These are phyloP conservation scores for Hirschioporus abietinus DNA, from an alignment of 768 basidiomycete species.

Conservation along the genomic window DNA sequence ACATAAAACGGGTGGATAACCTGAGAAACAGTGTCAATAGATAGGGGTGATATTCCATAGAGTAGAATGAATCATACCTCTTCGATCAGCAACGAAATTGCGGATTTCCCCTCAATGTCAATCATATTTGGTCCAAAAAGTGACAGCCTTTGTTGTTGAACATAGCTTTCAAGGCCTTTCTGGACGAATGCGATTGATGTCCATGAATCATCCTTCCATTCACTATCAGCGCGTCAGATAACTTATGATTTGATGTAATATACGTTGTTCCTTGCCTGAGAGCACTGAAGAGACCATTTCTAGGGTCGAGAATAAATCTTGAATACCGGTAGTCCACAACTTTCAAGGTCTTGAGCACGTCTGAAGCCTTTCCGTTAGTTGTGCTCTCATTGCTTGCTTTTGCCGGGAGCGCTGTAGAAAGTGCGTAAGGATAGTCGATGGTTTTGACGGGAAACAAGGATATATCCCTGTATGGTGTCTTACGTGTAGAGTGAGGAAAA, in stretches of 20 bases:
- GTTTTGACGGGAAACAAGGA: slow-evolving; percentile 66
- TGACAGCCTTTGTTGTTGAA: slow-evolving; percentile 57
- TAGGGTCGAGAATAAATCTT: slow-evolving; percentile 81
- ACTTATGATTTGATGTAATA: neutral
- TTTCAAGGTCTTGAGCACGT: slow-evolving; percentile 47
- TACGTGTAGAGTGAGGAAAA: slow-evolving; percentile 20
- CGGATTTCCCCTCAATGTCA: slow-evolving; percentile 85
- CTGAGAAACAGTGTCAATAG: slow-evolving; percentile 28
- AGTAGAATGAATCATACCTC: slow-evolving; percentile 51
- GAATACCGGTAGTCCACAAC: slow-evolving; percentile 91
- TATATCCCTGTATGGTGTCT: slow-evolving; percentile 85
- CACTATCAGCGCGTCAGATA: slow-evolving; percentile 37
- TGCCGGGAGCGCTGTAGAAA: slow-evolving; percentile 73
- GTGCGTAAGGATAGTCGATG: slow-evolving; percentile 68
- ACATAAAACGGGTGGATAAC: slow-evolving; percentile 98
- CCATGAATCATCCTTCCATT: slow-evolving; percentile 88
- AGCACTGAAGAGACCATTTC: slow-evolving; percentile 76
- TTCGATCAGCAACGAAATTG: slow-evolving; percentile 72
- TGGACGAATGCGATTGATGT: slow-evolving; percentile 55
- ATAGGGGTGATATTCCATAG: neutral
- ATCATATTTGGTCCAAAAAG: slow-evolving; percentile 86
- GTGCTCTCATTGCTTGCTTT: slow-evolving; percentile 13
- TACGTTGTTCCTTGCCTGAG: slow-evolving; percentile 50
- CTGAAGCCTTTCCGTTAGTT: slow-evolving; percentile 26
- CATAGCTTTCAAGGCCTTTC: slow-evolving; percentile 49